A percentile compares a stretch with the other conserved stretches of the same genome.
phyloP scores from a whole-genome alignment of 306 rosid species.

The Chamaecrista fasciculata region DNA sequence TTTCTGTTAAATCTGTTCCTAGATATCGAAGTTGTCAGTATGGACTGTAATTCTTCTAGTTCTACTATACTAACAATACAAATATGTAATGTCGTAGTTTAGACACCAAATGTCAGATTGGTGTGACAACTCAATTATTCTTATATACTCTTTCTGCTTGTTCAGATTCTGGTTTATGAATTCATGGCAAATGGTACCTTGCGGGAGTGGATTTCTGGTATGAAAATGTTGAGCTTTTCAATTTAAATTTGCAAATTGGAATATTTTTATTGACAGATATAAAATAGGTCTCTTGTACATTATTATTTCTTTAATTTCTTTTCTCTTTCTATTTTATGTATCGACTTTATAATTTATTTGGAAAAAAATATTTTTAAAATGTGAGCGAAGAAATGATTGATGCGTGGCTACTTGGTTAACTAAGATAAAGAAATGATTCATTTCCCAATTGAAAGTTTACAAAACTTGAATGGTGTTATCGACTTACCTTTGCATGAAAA shows the following conservation, averaged over 20 bases:
- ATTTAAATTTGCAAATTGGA: conserved; percentile 6
- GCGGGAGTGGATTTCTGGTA: conserved; percentile 84
- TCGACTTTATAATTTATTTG: conserved; percentile 7
- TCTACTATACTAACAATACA: not conserved
- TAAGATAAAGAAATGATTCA: not conserved
- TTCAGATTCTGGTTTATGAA: conserved; percentile 91
- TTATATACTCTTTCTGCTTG: conserved; percentile 31
- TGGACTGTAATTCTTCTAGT: conserved; percentile 6
- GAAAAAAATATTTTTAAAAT: conserved; percentile 1
- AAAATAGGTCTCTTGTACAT: not conserved
- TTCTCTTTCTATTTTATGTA: conserved; percentile 4
- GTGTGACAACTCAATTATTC: conserved; percentile 24
- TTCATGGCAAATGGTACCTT: conserved; percentile 88
- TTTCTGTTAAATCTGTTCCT: conserved; percentile 8
- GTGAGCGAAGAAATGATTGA: not conserved
- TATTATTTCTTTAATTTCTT: conserved; percentile 12
- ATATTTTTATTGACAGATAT: not conserved
- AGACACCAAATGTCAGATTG: conserved; percentile 12
- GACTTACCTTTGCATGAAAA: not conserved
- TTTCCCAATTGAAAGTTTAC: not conserved
- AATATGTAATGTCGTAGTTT: conserved; percentile 4
- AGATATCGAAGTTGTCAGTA: conserved; percentile 13
- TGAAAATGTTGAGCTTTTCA: conserved; percentile 12
- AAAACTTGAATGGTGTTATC: not conserved
- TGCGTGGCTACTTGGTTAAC: not conserved